These are phyloP conservation scores for Ophiocordyceps camponoti-saundersi DNA, from an alignment of 2,329 filamentous ascomycete genomes.

Conservation along the genomic window DNA sequence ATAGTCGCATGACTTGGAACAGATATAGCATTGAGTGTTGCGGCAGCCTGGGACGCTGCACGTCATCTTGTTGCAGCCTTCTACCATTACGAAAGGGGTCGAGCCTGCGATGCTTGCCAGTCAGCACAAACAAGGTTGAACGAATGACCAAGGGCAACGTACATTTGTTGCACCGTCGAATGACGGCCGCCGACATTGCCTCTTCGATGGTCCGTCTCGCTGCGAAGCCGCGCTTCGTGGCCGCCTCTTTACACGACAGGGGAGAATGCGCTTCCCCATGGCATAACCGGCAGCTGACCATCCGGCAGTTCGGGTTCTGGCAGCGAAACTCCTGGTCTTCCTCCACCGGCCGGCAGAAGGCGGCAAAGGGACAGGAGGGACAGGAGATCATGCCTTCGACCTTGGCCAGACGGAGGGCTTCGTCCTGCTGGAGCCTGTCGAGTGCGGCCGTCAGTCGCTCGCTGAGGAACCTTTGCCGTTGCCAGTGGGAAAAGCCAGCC, in stretches of 20 bases:
- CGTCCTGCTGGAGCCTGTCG: slow-evolving; percentile 54
- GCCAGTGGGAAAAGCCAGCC: slow-evolving; percentile 37
- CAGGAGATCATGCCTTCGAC: slow-evolving; percentile 60
- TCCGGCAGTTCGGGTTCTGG: slow-evolving; percentile 44
- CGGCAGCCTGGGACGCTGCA: slow-evolving; percentile 39
- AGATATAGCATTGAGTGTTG: slow-evolving; percentile 52
- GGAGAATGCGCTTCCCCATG: slow-evolving; percentile 53
- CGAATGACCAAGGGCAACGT: slow-evolving; percentile 5
- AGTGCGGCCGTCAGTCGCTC: slow-evolving; percentile 42
- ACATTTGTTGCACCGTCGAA: slow-evolving; percentile 58
- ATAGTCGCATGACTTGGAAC: slow-evolving; percentile 50
- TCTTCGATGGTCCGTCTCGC: slow-evolving; percentile 59
- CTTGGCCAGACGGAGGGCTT: slow-evolving; percentile 49
- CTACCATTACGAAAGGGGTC: slow-evolving; percentile 63
- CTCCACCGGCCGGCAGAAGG: slow-evolving; percentile 50
- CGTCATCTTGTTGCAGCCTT: slow-evolving; percentile 71
- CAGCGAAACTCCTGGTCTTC: slow-evolving; percentile 60
- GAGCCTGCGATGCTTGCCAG: slow-evolving; percentile 23
- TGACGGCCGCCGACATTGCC: slow-evolving; percentile 65
- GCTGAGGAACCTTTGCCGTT: slow-evolving; percentile 41
- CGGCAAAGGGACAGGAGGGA: slow-evolving; percentile 70
- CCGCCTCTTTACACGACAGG: slow-evolving; percentile 50
- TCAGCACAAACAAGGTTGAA: slow-evolving; percentile 1
- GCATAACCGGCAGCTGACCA: slow-evolving; percentile 52
- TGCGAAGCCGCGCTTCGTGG: slow-evolving; percentile 38